These are phyloP conservation scores for Hyphodiscus sp. DNA, from an alignment of 2,329 filamentous ascomycete genomes.

Conservation along the genomic window DNA sequence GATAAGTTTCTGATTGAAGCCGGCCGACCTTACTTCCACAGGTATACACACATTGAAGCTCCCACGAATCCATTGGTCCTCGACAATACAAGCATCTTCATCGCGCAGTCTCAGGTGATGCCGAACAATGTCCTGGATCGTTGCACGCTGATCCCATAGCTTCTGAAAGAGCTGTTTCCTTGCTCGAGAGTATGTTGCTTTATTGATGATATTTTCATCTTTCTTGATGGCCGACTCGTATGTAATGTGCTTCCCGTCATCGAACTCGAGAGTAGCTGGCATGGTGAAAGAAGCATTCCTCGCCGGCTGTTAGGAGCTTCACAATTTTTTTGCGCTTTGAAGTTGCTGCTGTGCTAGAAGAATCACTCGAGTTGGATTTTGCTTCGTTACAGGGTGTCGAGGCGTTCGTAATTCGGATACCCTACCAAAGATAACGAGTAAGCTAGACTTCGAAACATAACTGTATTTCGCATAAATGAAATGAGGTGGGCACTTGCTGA, in stretches of 20 bases:
- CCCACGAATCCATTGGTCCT: slow-evolving; percentile 29
- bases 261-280: slow-evolving; percentile 1
- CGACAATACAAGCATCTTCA: slow-evolving; percentile 22
- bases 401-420: too few relatives aligned
- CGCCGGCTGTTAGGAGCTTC: neutral
- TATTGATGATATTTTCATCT: slow-evolving; percentile 5
- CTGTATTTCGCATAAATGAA: too few relatives aligned
- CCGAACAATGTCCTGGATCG: slow-evolving; percentile 20
- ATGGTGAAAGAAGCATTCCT: neutral
- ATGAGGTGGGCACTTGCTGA: too few relatives aligned
- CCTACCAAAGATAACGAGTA: too few relatives aligned
- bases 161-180: slow-evolving; percentile 15
- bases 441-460: too few relatives aligned
- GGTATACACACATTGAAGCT: slow-evolving; percentile 33
- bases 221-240: slow-evolving; percentile 2
- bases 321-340: too few relatives aligned
- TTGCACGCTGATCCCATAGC: slow-evolving; percentile 9
- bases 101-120: slow-evolving; percentile 23
- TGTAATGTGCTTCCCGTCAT: slow-evolving; percentile 1
- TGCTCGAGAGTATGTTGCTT: slow-evolving; percentile 2
- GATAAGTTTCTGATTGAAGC: slow-evolving; percentile 21
- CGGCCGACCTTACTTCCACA: slow-evolving; percentile 24
- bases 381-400: too few relatives aligned
- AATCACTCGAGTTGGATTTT: too few relatives aligned
- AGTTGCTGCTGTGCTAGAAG: too few relatives aligned